Percentiles rank a stretch among this genome's conserved stretches.
Conservation (phyloP, 2,329 filamentous ascomycete genomes). For the Stagonosporopsis rhizophila region DNA sequence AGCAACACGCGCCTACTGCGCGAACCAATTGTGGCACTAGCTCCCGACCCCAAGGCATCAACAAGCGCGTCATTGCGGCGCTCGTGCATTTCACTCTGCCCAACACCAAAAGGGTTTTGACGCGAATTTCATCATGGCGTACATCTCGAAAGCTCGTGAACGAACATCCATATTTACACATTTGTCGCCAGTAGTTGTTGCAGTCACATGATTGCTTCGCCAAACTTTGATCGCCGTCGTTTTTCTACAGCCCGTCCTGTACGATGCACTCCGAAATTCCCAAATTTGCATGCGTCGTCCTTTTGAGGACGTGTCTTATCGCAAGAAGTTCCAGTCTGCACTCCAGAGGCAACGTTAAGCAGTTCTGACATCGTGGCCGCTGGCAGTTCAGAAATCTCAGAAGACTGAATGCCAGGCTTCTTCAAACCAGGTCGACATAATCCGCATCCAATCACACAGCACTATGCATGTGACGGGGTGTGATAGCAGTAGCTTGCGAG, state of each 20-base stretch:
- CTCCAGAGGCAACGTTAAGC: not conserved
- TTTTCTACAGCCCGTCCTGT: not conserved
- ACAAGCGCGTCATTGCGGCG: conserved; percentile 16
- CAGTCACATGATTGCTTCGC: not conserved
- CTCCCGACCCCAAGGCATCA: conserved; percentile 5
- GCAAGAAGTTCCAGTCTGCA: not conserved
- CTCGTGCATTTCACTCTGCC: conserved; percentile 2
- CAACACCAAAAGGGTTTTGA: not conserved
- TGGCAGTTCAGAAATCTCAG: not conserved
- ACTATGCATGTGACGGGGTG: no score
- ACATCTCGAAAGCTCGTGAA: no score
- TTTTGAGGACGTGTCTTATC: not conserved
- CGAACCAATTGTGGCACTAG: conserved; percentile 11
- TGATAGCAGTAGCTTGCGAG: not conserved
- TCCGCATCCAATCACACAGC: no score
- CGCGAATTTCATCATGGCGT: not conserved
- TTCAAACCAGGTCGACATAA: not conserved
- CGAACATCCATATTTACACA: no score
- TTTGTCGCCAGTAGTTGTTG: not conserved
- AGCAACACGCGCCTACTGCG: conserved; percentile 19
- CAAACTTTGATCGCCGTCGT: not conserved
- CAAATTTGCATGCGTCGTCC: not conserved
- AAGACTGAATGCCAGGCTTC: not conserved
- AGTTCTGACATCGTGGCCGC: not conserved
- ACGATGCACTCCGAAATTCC: not conserved